Percentiles rank a stretch among this genome's conserved stretches.
These are phyloP conservation scores for Scorias spongiosa DNA, from an alignment of 2,329 filamentous ascomycete genomes.

Conservation along the genomic window DNA sequence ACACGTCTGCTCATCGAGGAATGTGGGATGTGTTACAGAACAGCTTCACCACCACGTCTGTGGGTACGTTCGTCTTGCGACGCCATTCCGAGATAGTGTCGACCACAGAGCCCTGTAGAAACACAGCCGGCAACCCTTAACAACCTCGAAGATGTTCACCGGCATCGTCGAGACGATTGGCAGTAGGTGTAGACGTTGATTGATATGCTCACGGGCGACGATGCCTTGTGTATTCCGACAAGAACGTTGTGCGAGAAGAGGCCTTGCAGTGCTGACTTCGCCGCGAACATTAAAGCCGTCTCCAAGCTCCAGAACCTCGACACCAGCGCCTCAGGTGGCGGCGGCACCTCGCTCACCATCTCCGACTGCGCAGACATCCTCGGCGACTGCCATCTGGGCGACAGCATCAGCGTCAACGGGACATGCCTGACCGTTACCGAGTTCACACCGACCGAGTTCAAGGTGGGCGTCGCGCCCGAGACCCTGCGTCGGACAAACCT, in stretches of 20 bases:
- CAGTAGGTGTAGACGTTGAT: constrained; percentile 42
- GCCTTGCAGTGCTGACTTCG: constrained; percentile 17
- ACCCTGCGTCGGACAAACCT: constrained; percentile 92
- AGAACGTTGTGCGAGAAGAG: background rate
- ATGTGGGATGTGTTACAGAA: no score
- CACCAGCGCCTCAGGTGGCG: constrained; percentile 50
- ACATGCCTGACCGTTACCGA: constrained; percentile 87
- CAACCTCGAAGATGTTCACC: constrained; percentile 59
- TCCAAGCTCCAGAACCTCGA: constrained; percentile 68
- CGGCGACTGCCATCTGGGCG: constrained; percentile 67
- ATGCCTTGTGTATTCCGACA: constrained; percentile 5
- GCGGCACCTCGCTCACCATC: constrained; percentile 84
- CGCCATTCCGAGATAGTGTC: no score
- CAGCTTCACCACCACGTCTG: no score
- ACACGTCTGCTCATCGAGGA: no score
- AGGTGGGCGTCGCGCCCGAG: constrained; percentile 86
- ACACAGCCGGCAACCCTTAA: no score
- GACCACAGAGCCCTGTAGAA: no score
- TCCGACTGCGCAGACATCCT: constrained; percentile 61
- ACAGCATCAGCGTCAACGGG: constrained; percentile 92
- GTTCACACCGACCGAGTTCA: constrained; percentile 53
- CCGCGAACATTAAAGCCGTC: constrained; percentile 47
- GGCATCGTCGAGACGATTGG: constrained; percentile 87
- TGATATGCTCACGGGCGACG: constrained; percentile 3
- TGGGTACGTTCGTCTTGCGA: no score